Base-by-base conservation (phyloP, 2,329 filamentous ascomycete species). In the Annulohypoxylon truncatum region DNA sequence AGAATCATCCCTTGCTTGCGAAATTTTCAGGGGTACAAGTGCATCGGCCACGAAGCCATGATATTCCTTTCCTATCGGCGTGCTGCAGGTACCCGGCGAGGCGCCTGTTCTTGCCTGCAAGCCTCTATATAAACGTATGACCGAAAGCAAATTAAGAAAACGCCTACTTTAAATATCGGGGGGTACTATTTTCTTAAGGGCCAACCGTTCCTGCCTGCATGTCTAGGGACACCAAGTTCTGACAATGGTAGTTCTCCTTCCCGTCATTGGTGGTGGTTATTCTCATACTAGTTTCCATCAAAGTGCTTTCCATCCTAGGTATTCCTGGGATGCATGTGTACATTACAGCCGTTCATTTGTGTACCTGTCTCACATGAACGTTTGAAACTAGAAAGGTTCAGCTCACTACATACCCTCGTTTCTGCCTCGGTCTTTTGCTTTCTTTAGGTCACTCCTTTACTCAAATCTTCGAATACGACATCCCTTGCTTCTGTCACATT, bases 51-150 rank as follows among this genome's bases (percentile, higher is more conserved):
- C 10, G 38, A 42, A 42, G 38, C 46, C 40, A 31, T 33, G 38
- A 29, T 22, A 26, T 28, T 12, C 26, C 48, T 53, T 56, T 18
- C 57, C 31, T 58, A 63, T 61, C 44, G 55, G 31, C 44, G 38
- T 54, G 22, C 59, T 68, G 66, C 62, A 68, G 59, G 54, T 35
- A 66, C 55, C 66, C 66, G 35, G 7, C 15, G 66, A 51, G 13
- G 35, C 26, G 46, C 53, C 40, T 10, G 35, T 28, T 38, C 31
- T 33, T 46, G 52, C 42, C 42, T 35, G 26, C 26, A 24, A 24
- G 15, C 7, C n/a, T 40, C 20, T 35, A 9, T 28, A 24, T 7
- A 42, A 31, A 28, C 48, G 31, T 31, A 53, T 53, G 35, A 35
- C 33, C 28, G 9, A 13, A 26, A 22, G 12, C 42, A 46, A 15